These are phyloP conservation scores for Bidens hawaiensis DNA, from an alignment of 140 eudicot genomes.

Conservation along the genomic window DNA sequence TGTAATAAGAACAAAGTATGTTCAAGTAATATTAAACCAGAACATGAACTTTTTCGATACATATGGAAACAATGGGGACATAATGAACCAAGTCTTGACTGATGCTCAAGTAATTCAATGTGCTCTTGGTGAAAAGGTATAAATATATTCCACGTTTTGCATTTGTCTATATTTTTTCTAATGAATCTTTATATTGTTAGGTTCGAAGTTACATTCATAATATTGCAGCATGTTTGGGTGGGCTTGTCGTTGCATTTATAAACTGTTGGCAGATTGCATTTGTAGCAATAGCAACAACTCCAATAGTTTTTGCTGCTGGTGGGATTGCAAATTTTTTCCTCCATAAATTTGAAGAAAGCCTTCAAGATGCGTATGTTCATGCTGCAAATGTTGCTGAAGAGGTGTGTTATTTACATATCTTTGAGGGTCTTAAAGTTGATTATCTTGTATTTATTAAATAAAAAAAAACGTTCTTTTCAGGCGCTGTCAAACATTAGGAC, in stretches of 20 bases:
- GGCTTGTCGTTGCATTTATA: slow-evolving; percentile 52
- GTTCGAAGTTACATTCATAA: slow-evolving; percentile 58
- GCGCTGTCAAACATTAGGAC: slow-evolving; percentile 54
- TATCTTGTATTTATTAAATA: neutral
- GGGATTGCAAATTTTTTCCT: slow-evolving; percentile 48
- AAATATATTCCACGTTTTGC: neutral
- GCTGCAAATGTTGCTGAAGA: slow-evolving; percentile 66
- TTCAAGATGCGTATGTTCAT: slow-evolving; percentile 54
- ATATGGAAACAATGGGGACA: slow-evolving; percentile 49
- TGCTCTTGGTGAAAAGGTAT: slow-evolving; percentile 57
- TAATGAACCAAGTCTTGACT: slow-evolving; percentile 42
- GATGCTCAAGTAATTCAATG: slow-evolving; percentile 52
- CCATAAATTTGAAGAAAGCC: slow-evolving; percentile 49
- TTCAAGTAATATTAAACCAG: slow-evolving; percentile 46
- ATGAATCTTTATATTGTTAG: slow-evolving; percentile 18
- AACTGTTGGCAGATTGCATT: slow-evolving; percentile 69
- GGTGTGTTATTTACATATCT: slow-evolving; percentile 25
- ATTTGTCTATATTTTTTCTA: slow-evolving; percentile 4
- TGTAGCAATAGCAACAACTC: slow-evolving; percentile 58
- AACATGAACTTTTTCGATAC: slow-evolving; percentile 55
- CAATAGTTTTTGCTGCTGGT: slow-evolving; percentile 46
- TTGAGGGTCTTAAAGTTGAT: neutral
- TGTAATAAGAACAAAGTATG: slow-evolving; percentile 43
- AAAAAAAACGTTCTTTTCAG: slow-evolving; percentile 22
- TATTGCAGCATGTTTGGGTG: slow-evolving; percentile 60